phyloP scores from a whole-genome alignment of 106 monocot genomes.

The Apostasia ramifera region DNA sequence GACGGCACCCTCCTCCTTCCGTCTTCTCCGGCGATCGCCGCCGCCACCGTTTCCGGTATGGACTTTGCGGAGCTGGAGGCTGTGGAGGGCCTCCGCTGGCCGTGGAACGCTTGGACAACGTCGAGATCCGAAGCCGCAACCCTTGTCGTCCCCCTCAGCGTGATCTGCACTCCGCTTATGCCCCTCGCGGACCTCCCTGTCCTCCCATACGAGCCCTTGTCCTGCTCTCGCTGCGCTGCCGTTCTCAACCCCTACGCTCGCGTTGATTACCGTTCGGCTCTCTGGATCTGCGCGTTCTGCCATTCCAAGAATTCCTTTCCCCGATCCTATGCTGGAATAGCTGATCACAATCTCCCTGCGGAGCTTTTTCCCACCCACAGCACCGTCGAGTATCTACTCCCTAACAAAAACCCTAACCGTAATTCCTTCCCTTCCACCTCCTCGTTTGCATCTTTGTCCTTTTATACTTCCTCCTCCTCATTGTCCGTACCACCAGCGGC shows the following conservation, averaged over 20 bases:
- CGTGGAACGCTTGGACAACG: conserved; percentile 67
- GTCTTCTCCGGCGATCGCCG: background rate
- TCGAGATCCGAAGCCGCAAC: conserved; percentile 45
- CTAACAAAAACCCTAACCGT: conserved; percentile 7
- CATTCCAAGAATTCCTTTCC: conserved; percentile 56
- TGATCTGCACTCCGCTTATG: conserved; percentile 65
- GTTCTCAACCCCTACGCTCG: conserved; percentile 86
- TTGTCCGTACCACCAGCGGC: background rate
- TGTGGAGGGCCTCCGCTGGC: conserved; percentile 90
- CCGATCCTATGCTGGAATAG: conserved; percentile 64
- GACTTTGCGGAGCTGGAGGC: conserved; percentile 94
- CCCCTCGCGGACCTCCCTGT: conserved; percentile 55
- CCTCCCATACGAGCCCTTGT: conserved; percentile 78
- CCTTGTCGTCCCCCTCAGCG: conserved; percentile 74
- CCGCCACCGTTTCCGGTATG: conserved; percentile 27
- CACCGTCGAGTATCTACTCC: conserved; percentile 85
- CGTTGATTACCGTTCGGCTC: conserved; percentile 55
- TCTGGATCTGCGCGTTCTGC: conserved; percentile 90
- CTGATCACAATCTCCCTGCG: conserved; percentile 81
- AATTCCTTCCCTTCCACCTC: conserved; percentile 4
- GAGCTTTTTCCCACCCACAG: conserved; percentile 96
- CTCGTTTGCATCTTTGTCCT: conserved; percentile 13
- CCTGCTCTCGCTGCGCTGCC: conserved; percentile 55
- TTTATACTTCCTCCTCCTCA: conserved; percentile 16
- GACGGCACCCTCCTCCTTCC: too few relatives aligned